These are phyloP conservation scores for Candida chilensis DNA, from an alignment of 805 yeast genomes.

Conservation along the genomic window DNA sequence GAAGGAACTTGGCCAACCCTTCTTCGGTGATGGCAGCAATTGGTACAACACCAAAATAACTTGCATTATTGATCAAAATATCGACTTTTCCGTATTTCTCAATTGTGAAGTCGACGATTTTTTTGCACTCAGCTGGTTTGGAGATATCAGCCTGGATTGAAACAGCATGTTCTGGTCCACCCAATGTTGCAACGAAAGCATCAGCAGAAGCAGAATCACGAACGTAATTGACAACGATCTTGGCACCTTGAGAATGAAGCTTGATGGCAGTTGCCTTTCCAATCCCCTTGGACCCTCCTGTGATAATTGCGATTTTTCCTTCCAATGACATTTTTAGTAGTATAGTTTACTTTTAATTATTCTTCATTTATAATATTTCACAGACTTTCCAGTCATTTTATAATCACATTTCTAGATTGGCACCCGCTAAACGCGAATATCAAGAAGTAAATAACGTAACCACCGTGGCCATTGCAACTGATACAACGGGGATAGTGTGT, in stretches of 20 bases:
- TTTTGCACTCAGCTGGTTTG: slow-evolving; percentile 1
- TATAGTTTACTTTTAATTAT: too few relatives aligned
- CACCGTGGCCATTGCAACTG: too few relatives aligned
- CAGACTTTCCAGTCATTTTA: too few relatives aligned
- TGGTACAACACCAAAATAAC: slow-evolving; percentile 3
- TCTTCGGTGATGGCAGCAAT: slow-evolving; percentile 4
- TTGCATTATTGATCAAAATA: slow-evolving; percentile 7
- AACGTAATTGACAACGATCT: slow-evolving; percentile 29
- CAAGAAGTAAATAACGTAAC: too few relatives aligned
- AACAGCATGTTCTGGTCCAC: slow-evolving; percentile 2
- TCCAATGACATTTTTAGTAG: too few relatives aligned
- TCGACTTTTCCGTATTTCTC: slow-evolving; percentile 3
- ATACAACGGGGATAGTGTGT: too few relatives aligned
- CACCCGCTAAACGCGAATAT: too few relatives aligned
- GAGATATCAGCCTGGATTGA: slow-evolving; percentile 2
- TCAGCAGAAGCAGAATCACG: slow-evolving; percentile 2
- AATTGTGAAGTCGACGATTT: not conserved
- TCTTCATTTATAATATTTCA: too few relatives aligned
- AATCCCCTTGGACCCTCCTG: slow-evolving; percentile 54
- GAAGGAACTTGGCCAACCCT: slow-evolving; percentile 4
- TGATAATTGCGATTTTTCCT: slow-evolving; percentile 32
- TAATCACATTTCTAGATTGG: too few relatives aligned
- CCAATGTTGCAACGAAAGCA: slow-evolving; percentile 3
- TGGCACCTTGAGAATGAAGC: slow-evolving; percentile 22
- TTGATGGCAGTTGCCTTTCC: slow-evolving; percentile 44